Evolutionary conservation across 2,329 filamentous ascomycete species (phyloP).

Genomic region (Madurella mycetomatis): DNA sequence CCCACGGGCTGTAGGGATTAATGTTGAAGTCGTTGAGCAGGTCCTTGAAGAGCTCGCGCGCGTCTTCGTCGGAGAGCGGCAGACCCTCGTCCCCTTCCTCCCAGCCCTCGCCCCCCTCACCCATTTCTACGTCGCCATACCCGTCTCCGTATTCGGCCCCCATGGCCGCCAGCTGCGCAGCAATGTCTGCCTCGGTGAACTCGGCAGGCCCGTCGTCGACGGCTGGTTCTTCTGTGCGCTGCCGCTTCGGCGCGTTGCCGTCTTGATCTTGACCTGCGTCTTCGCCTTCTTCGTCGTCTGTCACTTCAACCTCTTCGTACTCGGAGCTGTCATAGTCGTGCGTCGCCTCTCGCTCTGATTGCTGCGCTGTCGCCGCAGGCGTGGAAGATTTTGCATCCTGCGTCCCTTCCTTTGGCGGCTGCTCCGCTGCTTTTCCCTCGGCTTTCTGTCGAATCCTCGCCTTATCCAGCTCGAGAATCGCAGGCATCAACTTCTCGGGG

Average conservation of each 20-base stretch:
- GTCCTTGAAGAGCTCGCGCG: conserved; percentile 74
- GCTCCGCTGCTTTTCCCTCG: conserved; percentile 22
- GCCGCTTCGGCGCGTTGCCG: conserved; percentile 46
- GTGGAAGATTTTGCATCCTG: conserved; percentile 25
- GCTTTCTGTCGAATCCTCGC: conserved; percentile 61
- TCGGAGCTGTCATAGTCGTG: conserved; percentile 59
- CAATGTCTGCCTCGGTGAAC: conserved; percentile 92
- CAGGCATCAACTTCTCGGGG: conserved; percentile 78
- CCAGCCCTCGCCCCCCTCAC: conserved; percentile 53
- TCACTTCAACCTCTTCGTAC: conserved; percentile 73
- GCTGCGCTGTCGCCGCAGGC: conserved; percentile 29
- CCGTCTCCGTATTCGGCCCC: conserved; percentile 75
- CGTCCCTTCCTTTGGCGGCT: conserved; percentile 27
- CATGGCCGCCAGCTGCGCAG: conserved; percentile 86
- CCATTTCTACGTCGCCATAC: conserved; percentile 56
- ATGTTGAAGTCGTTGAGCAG: conserved; percentile 77
- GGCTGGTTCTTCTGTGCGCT: conserved; percentile 39
- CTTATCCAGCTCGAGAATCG: conserved; percentile 68
- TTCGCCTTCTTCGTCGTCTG: conserved; percentile 56
- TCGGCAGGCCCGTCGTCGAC: conserved; percentile 57
- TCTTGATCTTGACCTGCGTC: conserved; percentile 45
- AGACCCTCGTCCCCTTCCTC: conserved; percentile 69
- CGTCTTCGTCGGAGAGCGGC: conserved; percentile 69
- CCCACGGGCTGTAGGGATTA: conserved; percentile 88
- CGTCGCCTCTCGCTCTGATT: conserved; percentile 32